Conservation (phyloP, 352 stramenopile genomes). For the Globisporangium paroecandrum region DNA sequence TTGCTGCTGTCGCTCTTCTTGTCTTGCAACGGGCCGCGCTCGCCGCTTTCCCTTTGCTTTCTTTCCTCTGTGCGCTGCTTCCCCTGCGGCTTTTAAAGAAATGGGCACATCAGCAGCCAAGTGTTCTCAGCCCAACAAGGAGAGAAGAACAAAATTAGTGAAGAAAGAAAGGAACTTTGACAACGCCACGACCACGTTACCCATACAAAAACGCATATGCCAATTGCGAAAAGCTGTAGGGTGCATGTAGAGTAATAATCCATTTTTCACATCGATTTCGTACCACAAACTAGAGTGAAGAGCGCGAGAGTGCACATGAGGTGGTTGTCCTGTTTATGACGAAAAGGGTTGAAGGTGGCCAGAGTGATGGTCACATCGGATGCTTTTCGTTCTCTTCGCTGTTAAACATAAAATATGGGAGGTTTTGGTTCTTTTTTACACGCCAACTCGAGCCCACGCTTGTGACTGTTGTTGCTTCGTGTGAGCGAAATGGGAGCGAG, state of each 20-base stretch:
- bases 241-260: background rate
- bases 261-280: background rate
- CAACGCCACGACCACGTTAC: slow-evolving; percentile 6
- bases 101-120: slow-evolving; percentile 4
- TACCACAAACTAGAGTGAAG: background rate
- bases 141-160: slow-evolving; percentile 7
- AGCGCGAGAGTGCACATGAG: background rate
- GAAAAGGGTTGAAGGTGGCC: slow-evolving; percentile 16
- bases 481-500: background rate
- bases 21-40: background rate
- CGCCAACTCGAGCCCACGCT: background rate
- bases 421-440: background rate
- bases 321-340: slow-evolving; percentile 11
- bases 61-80: background rate
- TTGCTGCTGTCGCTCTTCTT: background rate
- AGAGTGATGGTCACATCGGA: slow-evolving; percentile 14
- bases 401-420: slow-evolving; percentile 7
- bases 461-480: background rate
- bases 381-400: slow-evolving; percentile 3
- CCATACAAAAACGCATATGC: slow-evolving; percentile 9
- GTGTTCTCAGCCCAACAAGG: slow-evolving; percentile 6
- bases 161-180: slow-evolving; percentile 6
- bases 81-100: slow-evolving; percentile 16
- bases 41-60: background rate
- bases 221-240: background rate